Evolutionary conservation across 257 asterid genomes (phyloP).

Genomic region (Primulina huaijiensis): DNA sequence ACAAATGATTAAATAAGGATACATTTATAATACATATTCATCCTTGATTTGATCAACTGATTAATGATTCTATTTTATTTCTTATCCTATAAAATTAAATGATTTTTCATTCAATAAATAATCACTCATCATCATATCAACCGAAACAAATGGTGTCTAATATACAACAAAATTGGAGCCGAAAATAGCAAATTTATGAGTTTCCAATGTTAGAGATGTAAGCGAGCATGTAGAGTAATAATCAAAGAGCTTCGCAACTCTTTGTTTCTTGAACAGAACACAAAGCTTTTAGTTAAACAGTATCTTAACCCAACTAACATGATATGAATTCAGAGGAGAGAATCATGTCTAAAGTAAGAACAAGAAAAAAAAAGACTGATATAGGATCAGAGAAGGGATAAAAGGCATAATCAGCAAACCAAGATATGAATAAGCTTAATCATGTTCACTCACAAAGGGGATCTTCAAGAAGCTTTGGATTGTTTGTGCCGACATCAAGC

Average conservation of each 20-base stretch:
- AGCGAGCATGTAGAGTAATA: not conserved
- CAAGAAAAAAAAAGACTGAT: slow-evolving; percentile 18
- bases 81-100: no score
- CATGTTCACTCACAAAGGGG: slow-evolving; percentile 78
- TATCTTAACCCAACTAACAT: not conserved
- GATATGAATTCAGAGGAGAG: not conserved
- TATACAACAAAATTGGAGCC: not conserved
- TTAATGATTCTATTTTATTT: no score
- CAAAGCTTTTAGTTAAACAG: not conserved
- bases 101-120: no score
- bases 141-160: not conserved
- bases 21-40: no score
- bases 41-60: no score
- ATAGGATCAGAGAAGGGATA: slow-evolving; percentile 16
- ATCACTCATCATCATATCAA: not conserved
- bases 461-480: slow-evolving; percentile 84
- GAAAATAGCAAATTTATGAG: slow-evolving; percentile 22
- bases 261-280: slow-evolving; percentile 19
- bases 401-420: slow-evolving; percentile 7
- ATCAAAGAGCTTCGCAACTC: not conserved
- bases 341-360: not conserved
- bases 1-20: no score
- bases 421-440: slow-evolving; percentile 15
- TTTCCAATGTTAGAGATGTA: not conserved
- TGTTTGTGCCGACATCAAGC: slow-evolving; percentile 99